A percentile compares a stretch with the other conserved stretches of the same genome.
Conservation (phyloP, 257 asterid species). For the Osmanthus fragrans region DNA sequence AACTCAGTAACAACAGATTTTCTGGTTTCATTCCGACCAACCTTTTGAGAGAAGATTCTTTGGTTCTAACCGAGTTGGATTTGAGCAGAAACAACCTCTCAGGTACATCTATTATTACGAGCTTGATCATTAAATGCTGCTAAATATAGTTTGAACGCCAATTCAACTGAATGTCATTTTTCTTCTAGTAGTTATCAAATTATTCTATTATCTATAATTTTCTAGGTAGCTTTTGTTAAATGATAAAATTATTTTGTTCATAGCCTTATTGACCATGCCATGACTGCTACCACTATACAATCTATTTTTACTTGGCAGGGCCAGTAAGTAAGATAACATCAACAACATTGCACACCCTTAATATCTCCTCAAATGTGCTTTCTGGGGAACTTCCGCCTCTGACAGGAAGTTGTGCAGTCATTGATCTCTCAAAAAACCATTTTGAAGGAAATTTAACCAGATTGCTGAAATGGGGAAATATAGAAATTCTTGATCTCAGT, state of each 20-base stretch:
- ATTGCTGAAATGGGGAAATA: constrained; percentile 77
- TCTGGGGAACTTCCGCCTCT: constrained; percentile 84
- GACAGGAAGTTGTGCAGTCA: constrained; percentile 71
- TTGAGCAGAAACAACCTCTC: constrained; percentile 86
- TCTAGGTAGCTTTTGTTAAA: background rate
- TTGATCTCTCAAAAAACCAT: constrained; percentile 74
- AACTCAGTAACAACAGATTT: constrained; percentile 72
- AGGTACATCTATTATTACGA: constrained; percentile 44
- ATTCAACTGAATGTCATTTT: background rate
- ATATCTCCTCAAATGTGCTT: constrained; percentile 76
- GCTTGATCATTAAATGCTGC: background rate
- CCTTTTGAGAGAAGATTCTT: constrained; percentile 81
- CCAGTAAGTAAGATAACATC: constrained; percentile 75
- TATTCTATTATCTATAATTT: background rate
- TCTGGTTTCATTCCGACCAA: constrained; percentile 78
- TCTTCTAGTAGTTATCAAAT: background rate
- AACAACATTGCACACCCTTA: constrained; percentile 63
- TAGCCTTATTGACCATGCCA: background rate
- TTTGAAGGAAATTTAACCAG: constrained; percentile 72
- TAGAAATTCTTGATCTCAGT: constrained; percentile 84
- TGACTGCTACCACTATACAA: background rate
- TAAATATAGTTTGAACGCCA: background rate
- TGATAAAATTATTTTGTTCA: background rate
- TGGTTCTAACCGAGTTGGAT: constrained; percentile 75
- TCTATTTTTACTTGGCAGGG: constrained; percentile 49